Conservation (phyloP, 2,329 filamentous ascomycete species). For the Aspergillus sergii region DNA sequence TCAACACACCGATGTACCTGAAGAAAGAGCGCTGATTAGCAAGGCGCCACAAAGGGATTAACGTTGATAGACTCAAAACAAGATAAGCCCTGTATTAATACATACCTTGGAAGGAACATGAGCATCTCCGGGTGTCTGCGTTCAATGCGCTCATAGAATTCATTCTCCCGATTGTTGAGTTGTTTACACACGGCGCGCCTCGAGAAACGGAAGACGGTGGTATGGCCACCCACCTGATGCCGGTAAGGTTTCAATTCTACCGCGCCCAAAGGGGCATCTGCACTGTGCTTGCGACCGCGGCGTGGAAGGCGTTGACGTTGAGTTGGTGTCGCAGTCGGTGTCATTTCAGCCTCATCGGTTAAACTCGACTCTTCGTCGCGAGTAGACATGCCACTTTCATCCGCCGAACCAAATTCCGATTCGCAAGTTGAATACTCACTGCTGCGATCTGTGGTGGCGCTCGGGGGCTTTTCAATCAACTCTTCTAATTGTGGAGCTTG, state of each 20-base stretch:
- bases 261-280: slow-evolving; percentile 69
- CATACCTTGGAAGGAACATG: slow-evolving; percentile 80
- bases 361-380: slow-evolving; percentile 56
- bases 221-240: slow-evolving; percentile 96
- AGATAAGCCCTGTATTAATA: slow-evolving; percentile 42
- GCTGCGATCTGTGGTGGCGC: slow-evolving; percentile 40
- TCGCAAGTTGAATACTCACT: slow-evolving; percentile 45
- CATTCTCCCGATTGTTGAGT: slow-evolving; percentile 95
- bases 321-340: slow-evolving; percentile 50
- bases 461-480: slow-evolving; percentile 38
- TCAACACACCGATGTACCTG: slow-evolving; percentile 95
- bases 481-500: slow-evolving; percentile 42
- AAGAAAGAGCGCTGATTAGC: neutral
- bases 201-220: slow-evolving; percentile 94
- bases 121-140: slow-evolving; percentile 85
- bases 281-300: slow-evolving; percentile 32
- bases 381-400: slow-evolving; percentile 46
- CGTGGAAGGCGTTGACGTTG: slow-evolving; percentile 29
- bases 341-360: slow-evolving; percentile 56
- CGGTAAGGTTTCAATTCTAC: slow-evolving; percentile 97
- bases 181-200: slow-evolving; percentile 96
- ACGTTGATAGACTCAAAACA: neutral
- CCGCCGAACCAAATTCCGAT: slow-evolving; percentile 46
- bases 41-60: neutral
- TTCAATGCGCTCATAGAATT: slow-evolving; percentile 97